Evolutionary conservation across 768 basidiomycete species (phyloP), one percentile per base, ranked within the genome.

Genomic region (Auricularia sp.): DNA sequence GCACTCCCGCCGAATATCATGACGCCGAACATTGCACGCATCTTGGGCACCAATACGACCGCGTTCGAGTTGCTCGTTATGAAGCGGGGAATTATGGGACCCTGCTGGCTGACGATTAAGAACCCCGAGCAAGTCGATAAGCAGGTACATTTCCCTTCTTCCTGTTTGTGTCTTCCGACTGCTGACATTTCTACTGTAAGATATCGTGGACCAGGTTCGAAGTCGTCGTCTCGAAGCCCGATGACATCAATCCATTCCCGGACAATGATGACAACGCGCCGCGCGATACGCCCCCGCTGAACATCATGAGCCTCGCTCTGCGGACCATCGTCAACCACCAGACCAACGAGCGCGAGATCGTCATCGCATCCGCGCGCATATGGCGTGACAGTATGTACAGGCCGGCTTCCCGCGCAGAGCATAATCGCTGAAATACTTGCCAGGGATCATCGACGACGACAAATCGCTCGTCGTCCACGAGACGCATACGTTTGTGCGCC

Each of bases 81-180:
- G 58, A 98, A 98, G 74, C 86, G 94, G 36, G 97, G 95, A 77
- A 97, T 98, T 64, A 98, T 98, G 94, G 97, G 97, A 0, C 95
- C 97, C 0, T 98, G 97, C 72, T 99, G 97, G 97, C 78, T 99
- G 56, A 82, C 87, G 64, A 83, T 99, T 67, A 88, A 88, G 75
- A 82, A 87, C 58, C 87, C 89, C 1, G 75, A 80, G 29, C 77
- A 95, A 18, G 90, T 90, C 61, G 76, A 86, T 69, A 88, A 91
- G 74, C 90, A 90, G 1, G 94, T 97, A 73, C 62, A 88, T 74
- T 36, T 33, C 62, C 6, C 3, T 2, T 36, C 6, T 33, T 61
- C 33, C 33, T 29, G 5, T 64, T 36, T 14, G 44, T 63, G 62
- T 53, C 12, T 3, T 3, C 3, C 64, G 35, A 16, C 63, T 21